Conservation (phyloP, 225 moss, liverwort and hornwort species). For the Rhytidiadelphus loreus region DNA sequence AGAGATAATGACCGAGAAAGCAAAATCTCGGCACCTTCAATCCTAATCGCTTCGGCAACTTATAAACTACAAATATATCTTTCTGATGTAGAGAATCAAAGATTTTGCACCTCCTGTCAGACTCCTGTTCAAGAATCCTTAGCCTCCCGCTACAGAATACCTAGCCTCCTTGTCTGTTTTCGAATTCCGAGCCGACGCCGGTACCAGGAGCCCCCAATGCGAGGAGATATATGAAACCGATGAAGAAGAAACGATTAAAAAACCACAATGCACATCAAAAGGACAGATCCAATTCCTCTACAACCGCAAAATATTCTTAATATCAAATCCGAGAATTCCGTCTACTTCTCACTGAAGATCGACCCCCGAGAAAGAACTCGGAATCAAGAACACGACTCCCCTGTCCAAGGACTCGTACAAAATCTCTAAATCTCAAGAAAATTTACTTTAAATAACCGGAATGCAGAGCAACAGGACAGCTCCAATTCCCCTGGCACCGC, state of each 20-base stretch:
- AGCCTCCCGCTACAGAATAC: background rate
- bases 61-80: background rate
- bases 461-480: background rate
- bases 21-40: background rate
- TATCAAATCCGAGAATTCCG: background rate
- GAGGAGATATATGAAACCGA: background rate
- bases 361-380: background rate
- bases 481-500: background rate
- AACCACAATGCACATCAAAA: background rate
- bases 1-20: background rate
- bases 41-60: background rate
- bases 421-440: background rate
- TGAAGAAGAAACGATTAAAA: background rate
- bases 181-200: background rate
- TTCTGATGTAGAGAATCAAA: background rate
- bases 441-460: background rate
- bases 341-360: background rate
- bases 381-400: background rate
- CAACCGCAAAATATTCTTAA: background rate
- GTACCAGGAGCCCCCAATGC: background rate
- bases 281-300: background rate
- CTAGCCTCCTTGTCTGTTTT: background rate
- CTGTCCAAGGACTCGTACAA: background rate
- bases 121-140: background rate
- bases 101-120: background rate